These are phyloP conservation scores for Tuber umbilicatum DNA, from an alignment of 495 filamentous ascomycete genomes.

Conservation along the genomic window DNA sequence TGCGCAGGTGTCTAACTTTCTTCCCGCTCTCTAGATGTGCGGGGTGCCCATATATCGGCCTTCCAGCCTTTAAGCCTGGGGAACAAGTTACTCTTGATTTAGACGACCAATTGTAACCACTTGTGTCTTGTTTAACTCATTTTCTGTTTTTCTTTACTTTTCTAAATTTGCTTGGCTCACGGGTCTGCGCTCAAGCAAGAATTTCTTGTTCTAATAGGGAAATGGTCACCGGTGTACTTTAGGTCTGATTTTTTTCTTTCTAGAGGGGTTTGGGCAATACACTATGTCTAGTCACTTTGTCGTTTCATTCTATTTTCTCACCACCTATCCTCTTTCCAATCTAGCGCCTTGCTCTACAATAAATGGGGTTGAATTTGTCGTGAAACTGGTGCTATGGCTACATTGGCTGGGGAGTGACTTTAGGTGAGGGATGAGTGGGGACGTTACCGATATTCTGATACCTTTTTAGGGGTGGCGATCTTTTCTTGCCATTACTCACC, in stretches of 20 bases:
- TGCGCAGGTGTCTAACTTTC: background rate
- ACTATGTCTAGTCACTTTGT: background rate
- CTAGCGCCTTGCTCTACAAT: background rate
- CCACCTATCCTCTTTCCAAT: background rate
- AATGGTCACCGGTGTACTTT: background rate
- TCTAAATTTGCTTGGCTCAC: conserved; percentile 3
- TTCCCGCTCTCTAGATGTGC: conserved; percentile 44
- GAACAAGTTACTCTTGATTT: conserved; percentile 85
- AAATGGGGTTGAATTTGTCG: background rate
- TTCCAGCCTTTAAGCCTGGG: conserved; percentile 92
- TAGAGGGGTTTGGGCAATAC: background rate
- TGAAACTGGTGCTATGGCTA: background rate
- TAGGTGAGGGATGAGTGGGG: background rate
- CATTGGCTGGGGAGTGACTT: background rate
- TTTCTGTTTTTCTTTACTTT: background rate
- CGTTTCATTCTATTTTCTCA: background rate
- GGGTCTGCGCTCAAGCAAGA: conserved; percentile 14
- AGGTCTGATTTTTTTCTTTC: conserved; percentile 1
- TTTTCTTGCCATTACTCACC: background rate
- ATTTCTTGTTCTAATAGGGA: background rate
- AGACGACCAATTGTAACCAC: conserved; percentile 74
- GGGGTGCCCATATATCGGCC: conserved; percentile 84
- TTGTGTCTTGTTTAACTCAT: conserved; percentile 6
- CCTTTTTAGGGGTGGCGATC: background rate
- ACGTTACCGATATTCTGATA: background rate